Percentiles rank a stretch among this genome's conserved stretches.
Conservation (phyloP, 2,329 filamentous ascomycete genomes). For the Arthrobotrys iridis region DNA sequence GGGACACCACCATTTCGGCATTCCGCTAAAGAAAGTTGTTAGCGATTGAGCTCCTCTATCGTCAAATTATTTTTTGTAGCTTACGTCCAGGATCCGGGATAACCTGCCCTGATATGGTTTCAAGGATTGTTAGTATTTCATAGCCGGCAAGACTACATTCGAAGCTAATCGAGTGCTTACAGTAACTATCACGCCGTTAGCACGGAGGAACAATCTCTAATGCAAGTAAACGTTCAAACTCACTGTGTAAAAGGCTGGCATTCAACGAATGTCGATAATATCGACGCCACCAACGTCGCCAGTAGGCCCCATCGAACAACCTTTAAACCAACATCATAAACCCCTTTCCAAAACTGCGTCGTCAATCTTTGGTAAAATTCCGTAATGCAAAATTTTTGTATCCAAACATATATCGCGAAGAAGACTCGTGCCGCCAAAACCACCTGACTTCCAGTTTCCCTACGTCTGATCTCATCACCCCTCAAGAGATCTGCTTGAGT, state of each 20-base stretch:
- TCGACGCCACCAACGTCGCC: slow-evolving; percentile 80
- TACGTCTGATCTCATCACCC: slow-evolving; percentile 70
- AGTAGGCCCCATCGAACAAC: slow-evolving; percentile 78
- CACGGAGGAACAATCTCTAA: background rate
- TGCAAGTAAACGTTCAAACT: slow-evolving; percentile 53
- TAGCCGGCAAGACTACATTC: background rate
- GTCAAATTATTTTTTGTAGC: slow-evolving; percentile 20
- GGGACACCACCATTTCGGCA: slow-evolving; percentile 90
- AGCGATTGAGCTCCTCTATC: too few relatives aligned
- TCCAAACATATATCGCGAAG: slow-evolving; percentile 92
- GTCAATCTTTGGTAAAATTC: slow-evolving; percentile 91
- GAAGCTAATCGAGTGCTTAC: slow-evolving; percentile 38
- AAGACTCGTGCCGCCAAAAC: slow-evolving; percentile 84
- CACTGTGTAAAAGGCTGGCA: slow-evolving; percentile 80
- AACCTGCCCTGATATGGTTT: slow-evolving; percentile 69
- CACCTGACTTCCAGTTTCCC: slow-evolving; percentile 78
- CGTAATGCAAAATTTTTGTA: slow-evolving; percentile 86
- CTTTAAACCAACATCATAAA: slow-evolving; percentile 76
- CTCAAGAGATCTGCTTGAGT: slow-evolving; percentile 68
- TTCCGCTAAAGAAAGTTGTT: slow-evolving; percentile 58
- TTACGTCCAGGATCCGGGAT: slow-evolving; percentile 82
- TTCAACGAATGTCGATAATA: slow-evolving; percentile 83
- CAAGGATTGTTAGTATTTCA: slow-evolving; percentile 17
- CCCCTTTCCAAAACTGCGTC: slow-evolving; percentile 79
- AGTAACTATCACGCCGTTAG: slow-evolving; percentile 54